These are phyloP conservation scores for Neurospora sp. DNA, from an alignment of 495 filamentous ascomycete species.

Conservation along the genomic window DNA sequence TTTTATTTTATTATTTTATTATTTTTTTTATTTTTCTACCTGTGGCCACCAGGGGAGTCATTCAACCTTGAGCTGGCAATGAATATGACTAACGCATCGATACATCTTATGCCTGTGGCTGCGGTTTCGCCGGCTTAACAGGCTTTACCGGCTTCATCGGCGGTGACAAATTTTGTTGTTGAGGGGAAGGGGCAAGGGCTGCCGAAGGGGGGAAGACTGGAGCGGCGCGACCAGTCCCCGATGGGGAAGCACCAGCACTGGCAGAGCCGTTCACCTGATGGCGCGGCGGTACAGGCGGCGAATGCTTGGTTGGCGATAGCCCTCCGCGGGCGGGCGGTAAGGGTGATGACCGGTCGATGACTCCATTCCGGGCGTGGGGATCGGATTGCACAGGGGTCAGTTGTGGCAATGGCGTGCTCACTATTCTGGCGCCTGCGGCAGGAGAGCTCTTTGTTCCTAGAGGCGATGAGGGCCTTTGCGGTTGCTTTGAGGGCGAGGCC, in stretches of 20 bases:
- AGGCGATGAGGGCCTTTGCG: constrained; percentile 18
- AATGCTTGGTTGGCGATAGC: constrained; percentile 69
- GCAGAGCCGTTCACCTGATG: constrained; percentile 9
- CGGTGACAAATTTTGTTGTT: constrained; percentile 37
- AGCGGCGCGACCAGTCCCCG: constrained; percentile 16
- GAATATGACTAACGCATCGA: neutral
- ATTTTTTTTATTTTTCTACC: neutral
- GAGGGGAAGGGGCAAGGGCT: constrained; percentile 43
- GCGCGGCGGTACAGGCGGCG: constrained; percentile 30
- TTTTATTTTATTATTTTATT: neutral
- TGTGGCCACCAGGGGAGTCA: neutral
- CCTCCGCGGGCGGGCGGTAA: constrained; percentile 51
- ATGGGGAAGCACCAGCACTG: constrained; percentile 8
- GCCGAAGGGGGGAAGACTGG: constrained; percentile 42
- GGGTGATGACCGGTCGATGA: constrained; percentile 21
- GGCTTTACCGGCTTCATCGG: constrained; percentile 38
- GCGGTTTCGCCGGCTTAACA: constrained; percentile 7
- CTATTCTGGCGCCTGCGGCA: constrained; percentile 4
- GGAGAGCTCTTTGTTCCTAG: constrained; percentile 21
- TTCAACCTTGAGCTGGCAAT: neutral
- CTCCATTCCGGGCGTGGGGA: constrained; percentile 4
- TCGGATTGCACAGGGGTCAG: constrained; percentile 12
- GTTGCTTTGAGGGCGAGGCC: constrained; percentile 22
- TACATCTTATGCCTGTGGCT: neutral
- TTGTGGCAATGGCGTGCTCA: constrained; percentile 18